A percentile compares a stretch with the other conserved stretches of the same genome.
Evolutionary conservation across 2,329 filamentous ascomycete genomes (phyloP).

Genomic region (Clonostachys sp.): DNA sequence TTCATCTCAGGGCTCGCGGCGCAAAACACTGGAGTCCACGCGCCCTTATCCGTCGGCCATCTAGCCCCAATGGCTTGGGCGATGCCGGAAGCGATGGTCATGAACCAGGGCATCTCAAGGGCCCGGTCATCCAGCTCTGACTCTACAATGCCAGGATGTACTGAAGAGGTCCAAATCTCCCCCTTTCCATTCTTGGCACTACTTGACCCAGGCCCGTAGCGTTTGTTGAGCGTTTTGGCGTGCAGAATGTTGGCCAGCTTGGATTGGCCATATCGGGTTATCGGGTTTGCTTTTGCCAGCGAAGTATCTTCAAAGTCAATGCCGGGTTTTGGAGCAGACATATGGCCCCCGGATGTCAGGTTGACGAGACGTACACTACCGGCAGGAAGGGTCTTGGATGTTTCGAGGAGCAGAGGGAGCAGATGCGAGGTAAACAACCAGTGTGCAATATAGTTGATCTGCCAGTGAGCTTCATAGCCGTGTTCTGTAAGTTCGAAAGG

Average conservation of each 20-base stretch:
- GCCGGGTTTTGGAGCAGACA: constrained; percentile 13
- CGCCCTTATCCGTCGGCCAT: too few species aligned
- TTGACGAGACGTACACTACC: constrained; percentile 15
- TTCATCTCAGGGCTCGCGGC: too few species aligned
- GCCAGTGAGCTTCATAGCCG: constrained; percentile 44
- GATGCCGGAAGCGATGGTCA: too few species aligned
- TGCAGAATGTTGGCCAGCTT: constrained; percentile 23
- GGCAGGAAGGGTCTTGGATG: constrained; percentile 8
- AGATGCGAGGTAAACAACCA: constrained; percentile 35
- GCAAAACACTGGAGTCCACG: too few species aligned
- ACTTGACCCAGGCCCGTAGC: constrained; percentile 5
- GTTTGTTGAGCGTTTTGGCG: constrained; percentile 15
- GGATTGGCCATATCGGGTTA: constrained; percentile 18
- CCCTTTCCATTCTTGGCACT: too few species aligned
- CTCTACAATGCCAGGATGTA: too few species aligned
- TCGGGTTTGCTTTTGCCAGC: constrained; percentile 3
- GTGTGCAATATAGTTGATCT: constrained; percentile 43
- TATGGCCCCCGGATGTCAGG: constrained; percentile 18
- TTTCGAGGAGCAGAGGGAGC: constrained; percentile 17
- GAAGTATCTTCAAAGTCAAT: constrained; percentile 21
- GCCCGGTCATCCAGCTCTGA: too few species aligned
- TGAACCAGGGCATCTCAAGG: too few species aligned
- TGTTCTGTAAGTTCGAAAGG: constrained; percentile 27
- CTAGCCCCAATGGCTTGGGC: too few species aligned
- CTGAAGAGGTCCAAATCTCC: too few species aligned